Evolutionary conservation across 331 rosid genomes (phyloP).

Genomic region (Phaseolus coccineus): DNA sequence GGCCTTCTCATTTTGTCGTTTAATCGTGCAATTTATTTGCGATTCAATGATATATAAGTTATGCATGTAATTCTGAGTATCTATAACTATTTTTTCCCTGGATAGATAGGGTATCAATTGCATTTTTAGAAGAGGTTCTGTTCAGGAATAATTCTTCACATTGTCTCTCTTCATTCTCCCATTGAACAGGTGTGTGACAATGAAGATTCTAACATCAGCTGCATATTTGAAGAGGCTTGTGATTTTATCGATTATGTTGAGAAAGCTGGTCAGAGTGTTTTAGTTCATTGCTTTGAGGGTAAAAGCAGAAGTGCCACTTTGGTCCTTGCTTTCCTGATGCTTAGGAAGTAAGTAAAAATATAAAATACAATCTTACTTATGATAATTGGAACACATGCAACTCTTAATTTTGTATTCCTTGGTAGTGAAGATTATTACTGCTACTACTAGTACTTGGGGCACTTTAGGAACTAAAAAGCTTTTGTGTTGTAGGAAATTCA

Average conservation of each 20-base stretch:
- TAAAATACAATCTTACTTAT: slow-evolving; percentile 19
- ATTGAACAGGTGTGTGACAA: slow-evolving; percentile 67
- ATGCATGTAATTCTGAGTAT: not conserved
- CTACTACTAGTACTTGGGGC: not conserved
- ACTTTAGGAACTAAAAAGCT: slow-evolving; percentile 29
- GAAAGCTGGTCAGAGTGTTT: slow-evolving; percentile 67
- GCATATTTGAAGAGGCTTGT: slow-evolving; percentile 83
- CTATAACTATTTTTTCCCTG: not conserved
- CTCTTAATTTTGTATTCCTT: not conserved
- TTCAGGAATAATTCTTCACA: slow-evolving; percentile 16
- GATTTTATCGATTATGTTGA: slow-evolving; percentile 74
- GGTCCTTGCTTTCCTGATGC: slow-evolving; percentile 89
- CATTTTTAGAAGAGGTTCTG: not conserved
- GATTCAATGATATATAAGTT: not conserved
- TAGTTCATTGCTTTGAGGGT: slow-evolving; percentile 97
- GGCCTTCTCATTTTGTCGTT: not conserved
- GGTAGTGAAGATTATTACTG: not conserved
- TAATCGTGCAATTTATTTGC: slow-evolving; percentile 4
- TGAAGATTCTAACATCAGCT: slow-evolving; percentile 73
- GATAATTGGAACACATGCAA: not conserved
- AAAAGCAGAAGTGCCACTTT: slow-evolving; percentile 92
- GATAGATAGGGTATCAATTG: not conserved
- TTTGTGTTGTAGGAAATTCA: slow-evolving; percentile 68
- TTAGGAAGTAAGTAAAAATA: slow-evolving; percentile 73
- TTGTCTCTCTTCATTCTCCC: slow-evolving; percentile 25